Conservation (phyloP, 495 filamentous ascomycete species). For the Penicillium roqueforti region DNA sequence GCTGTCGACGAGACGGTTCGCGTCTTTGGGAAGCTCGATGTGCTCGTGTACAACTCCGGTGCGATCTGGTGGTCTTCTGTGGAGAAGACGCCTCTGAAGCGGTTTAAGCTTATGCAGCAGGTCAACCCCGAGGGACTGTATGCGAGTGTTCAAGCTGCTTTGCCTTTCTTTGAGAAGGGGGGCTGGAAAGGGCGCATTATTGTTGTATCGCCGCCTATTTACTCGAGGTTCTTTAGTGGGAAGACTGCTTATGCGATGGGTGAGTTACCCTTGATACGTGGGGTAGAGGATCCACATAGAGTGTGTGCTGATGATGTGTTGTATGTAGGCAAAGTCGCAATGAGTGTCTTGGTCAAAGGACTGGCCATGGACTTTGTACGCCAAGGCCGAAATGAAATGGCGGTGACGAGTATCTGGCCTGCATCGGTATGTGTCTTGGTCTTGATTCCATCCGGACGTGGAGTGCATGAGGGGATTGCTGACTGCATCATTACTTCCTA, state of each 20-base stretch:
- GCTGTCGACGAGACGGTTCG: conserved; percentile 60
- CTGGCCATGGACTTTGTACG: conserved; percentile 78
- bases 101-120: conserved; percentile 77
- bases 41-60: conserved; percentile 77
- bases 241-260: conserved; percentile 88
- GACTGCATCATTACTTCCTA: conserved; percentile 12
- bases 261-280: conserved; percentile 11
- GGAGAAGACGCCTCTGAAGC: conserved; percentile 66
- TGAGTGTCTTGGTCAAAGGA: conserved; percentile 78
- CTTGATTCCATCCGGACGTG: background rate
- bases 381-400: conserved; percentile 62
- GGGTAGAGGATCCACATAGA: too few species aligned
- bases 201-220: conserved; percentile 82
- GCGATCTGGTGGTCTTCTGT: conserved; percentile 85
- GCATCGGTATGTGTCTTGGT: conserved; percentile 52
- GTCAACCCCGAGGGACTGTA: conserved; percentile 71
- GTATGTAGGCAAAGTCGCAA: conserved; percentile 62
- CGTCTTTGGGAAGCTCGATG: conserved; percentile 62
- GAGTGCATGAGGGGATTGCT: conserved; percentile 4
- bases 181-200: conserved; percentile 61
- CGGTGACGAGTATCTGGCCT: conserved; percentile 79
- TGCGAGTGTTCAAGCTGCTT: conserved; percentile 57
- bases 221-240: conserved; percentile 76
- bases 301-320: background rate
- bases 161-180: conserved; percentile 57